Evolutionary conservation across 345 rosid genomes (phyloP).

Genomic region (Cardamine occulta): DNA sequence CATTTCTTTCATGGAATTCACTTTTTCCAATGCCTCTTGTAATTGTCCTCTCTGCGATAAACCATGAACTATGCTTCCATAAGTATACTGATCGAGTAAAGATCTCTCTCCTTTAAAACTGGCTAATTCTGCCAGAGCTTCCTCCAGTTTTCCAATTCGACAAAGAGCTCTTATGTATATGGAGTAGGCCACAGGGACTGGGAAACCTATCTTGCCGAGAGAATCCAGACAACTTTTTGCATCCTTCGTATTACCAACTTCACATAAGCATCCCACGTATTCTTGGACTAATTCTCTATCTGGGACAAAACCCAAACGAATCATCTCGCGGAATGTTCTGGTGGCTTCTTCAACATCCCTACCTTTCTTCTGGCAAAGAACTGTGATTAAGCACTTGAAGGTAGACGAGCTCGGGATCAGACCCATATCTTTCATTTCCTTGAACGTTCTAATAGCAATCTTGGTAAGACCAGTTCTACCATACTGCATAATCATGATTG

Average conservation of each 20-base stretch:
- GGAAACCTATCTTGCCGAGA: constrained; percentile 61
- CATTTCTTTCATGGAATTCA: constrained; percentile 62
- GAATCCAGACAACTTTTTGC: constrained; percentile 57
- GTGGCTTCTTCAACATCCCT: constrained; percentile 66
- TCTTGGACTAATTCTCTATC: constrained; percentile 66
- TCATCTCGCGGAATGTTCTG: constrained; percentile 70
- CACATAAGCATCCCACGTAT: constrained; percentile 71
- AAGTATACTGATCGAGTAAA: constrained; percentile 54
- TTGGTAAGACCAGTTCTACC: constrained; percentile 83
- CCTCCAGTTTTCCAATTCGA: constrained; percentile 67
- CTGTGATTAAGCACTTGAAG: constrained; percentile 70
- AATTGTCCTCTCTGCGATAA: constrained; percentile 57
- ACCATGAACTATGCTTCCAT: constrained; percentile 70
- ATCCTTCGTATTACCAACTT: constrained; percentile 52
- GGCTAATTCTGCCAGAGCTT: constrained; percentile 57
- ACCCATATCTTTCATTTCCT: constrained; percentile 69
- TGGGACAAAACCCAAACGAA: constrained; percentile 53
- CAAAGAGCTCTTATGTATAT: constrained; percentile 75
- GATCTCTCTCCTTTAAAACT: constrained; percentile 48
- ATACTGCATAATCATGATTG: constrained; percentile 86
- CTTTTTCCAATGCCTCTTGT: constrained; percentile 66
- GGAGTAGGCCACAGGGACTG: constrained; percentile 56
- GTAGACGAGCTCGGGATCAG: constrained; percentile 57
- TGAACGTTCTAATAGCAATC: constrained; percentile 63
- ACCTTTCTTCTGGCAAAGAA: constrained; percentile 75